Percentiles rank a stretch among this genome's conserved stretches.
These are phyloP conservation scores for Bryum argenteum DNA, from an alignment of 225 moss, liverwort and hornwort genomes.

Conservation along the genomic window DNA sequence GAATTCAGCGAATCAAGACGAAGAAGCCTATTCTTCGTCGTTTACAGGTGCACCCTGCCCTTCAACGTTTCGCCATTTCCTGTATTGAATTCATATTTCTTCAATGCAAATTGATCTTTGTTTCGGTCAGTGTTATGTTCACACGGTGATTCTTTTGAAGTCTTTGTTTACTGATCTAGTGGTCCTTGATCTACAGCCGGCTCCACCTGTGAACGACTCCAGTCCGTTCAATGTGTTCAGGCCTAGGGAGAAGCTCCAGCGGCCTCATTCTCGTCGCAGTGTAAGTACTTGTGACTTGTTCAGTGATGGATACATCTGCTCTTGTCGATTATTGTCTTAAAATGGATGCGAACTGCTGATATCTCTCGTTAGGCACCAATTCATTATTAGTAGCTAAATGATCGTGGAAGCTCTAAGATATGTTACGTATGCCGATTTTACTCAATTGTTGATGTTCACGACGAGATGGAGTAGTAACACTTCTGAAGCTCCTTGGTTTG, in stretches of 20 bases:
- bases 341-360: background rate
- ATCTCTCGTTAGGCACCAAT: background rate
- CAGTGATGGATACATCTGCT: background rate
- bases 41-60: slow-evolving; percentile 58
- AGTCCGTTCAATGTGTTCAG: slow-evolving; percentile 89
- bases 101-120: background rate
- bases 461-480: background rate
- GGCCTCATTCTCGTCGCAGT: slow-evolving; percentile 81
- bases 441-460: background rate
- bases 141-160: background rate
- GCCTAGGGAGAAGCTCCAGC: slow-evolving; percentile 78
- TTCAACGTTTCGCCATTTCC: background rate
- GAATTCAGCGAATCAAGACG: slow-evolving; percentile 67
- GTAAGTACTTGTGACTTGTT: slow-evolving; percentile 48
- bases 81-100: background rate
- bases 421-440: background rate
- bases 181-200: slow-evolving; percentile 56
- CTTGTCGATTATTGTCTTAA: slow-evolving; percentile 1
- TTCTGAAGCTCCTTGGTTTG: slow-evolving; percentile 17
- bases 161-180: slow-evolving; percentile 3
- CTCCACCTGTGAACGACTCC: slow-evolving; percentile 85
- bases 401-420: background rate
- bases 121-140: background rate
- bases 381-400: background rate
- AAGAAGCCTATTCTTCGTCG: slow-evolving; percentile 86